Percentiles rank a stretch among this genome's conserved stretches.
Evolutionary conservation across 345 rosid species (phyloP).

Genomic region (Mallotus nudiflorus): DNA sequence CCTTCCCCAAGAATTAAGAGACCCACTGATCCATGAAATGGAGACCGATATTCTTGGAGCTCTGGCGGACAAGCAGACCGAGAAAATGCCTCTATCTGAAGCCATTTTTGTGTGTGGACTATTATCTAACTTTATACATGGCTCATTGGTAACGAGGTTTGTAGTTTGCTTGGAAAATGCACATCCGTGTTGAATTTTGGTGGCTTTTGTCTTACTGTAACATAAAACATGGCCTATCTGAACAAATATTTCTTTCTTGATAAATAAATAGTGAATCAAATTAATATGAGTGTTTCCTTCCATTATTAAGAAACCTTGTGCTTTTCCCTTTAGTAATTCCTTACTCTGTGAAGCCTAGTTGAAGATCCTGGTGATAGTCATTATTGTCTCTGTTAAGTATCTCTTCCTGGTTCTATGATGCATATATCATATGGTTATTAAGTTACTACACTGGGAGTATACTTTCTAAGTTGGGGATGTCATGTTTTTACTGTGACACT

Average conservation of each 20-base stretch:
- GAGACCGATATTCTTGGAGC: constrained; percentile 54
- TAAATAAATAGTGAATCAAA: background rate
- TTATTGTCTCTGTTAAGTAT: background rate
- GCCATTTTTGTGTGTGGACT: constrained; percentile 63
- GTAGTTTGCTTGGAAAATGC: constrained; percentile 20
- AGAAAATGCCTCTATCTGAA: constrained; percentile 58
- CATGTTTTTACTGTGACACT: background rate
- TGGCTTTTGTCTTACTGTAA: background rate
- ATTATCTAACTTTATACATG: constrained; percentile 64
- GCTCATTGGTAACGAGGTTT: constrained; percentile 62
- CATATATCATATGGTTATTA: background rate
- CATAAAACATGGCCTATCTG: background rate
- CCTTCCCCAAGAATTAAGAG: constrained; percentile 73
- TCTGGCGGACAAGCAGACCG: constrained; percentile 42
- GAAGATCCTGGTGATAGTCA: background rate
- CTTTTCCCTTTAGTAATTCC: background rate
- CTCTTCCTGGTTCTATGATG: background rate
- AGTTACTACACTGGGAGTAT: background rate
- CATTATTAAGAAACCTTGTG: background rate
- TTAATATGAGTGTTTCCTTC: background rate
- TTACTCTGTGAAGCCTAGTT: background rate
- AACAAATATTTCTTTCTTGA: background rate
- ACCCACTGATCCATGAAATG: constrained; percentile 71
- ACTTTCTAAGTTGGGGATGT: background rate
- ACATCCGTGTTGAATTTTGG: background rate